These are phyloP conservation scores for Penicillium ucsense DNA, from an alignment of 495 filamentous ascomycete genomes.

Conservation along the genomic window DNA sequence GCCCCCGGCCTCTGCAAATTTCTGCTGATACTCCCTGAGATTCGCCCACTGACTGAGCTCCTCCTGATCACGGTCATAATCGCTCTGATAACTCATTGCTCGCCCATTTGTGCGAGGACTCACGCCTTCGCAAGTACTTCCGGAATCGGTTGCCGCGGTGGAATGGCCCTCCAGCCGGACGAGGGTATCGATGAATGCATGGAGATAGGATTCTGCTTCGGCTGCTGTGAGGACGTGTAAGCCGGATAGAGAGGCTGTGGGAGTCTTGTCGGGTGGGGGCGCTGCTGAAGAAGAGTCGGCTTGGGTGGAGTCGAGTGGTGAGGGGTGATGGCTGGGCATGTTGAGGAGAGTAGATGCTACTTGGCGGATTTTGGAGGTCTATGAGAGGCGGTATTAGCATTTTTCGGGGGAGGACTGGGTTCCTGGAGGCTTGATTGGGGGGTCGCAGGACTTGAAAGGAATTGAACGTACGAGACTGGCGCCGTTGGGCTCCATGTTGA, in stretches of 20 bases:
- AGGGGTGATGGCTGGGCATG: conserved; percentile 32
- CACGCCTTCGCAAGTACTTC: conserved; percentile 3
- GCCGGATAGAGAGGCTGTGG: conserved; percentile 11
- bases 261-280: conserved; percentile 1
- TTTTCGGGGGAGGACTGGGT: too few relatives aligned
- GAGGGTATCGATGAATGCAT: conserved; percentile 58
- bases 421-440: too few relatives aligned
- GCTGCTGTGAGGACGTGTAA: conserved; percentile 25
- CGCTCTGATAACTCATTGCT: conserved; percentile 34
- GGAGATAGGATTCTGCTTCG: conserved; percentile 55
- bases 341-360: conserved; percentile 68
- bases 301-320: conserved; percentile 1
- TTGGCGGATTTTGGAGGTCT: conserved; percentile 60
- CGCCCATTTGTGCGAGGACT: conserved; percentile 23
- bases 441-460: neutral
- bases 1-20: conserved; percentile 58
- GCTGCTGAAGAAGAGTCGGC: conserved; percentile 5
- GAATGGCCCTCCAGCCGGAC: conserved; percentile 51
- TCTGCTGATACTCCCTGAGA: conserved; percentile 61
- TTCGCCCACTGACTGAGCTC: conserved; percentile 65
- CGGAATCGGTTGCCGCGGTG: conserved; percentile 4
- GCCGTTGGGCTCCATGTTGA: conserved; percentile 76
- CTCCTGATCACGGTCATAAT: conserved; percentile 57
- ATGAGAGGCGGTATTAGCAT: neutral
- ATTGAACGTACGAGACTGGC: conserved; percentile 49